Evolutionary conservation across 805 yeast species (phyloP), one percentile per base, ranked within the genome.

Genomic region (Candida ficus): DNA sequence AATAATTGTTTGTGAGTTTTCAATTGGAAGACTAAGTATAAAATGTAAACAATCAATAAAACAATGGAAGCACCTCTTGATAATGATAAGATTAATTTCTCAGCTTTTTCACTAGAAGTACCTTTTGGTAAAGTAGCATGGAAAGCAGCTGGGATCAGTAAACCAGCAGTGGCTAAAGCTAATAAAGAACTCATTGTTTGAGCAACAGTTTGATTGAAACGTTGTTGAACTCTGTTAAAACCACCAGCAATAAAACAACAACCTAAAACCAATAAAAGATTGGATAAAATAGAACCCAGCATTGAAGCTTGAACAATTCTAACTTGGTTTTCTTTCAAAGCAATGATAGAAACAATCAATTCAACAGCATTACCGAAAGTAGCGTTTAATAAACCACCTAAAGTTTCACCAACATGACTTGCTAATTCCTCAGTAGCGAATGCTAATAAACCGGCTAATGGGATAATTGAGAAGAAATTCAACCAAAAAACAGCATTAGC

Each of bases 361-460:
- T 93, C 99, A 18, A 93, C 96, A 3, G 98, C 98, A 61, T 93
- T 93, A 44, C 99, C 99, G 60, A 93, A 87, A 9, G 98, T 90
- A 3, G 99, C 99, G 64, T 93, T 93, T 55, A 93, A 71, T 48
- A 93, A 71, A 1, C 98, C 98, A 12, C 99, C 98, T 19, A 91
- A 50, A 9, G 97, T 90, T 56, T 88, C 85, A 45, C 98, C 97
- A 26, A 88, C 88, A 48, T 83, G 80, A 43, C 78, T 85, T 32
- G 96, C 78, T 42, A 93, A 70, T 55, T 89, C 95, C 62, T 93
- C 99, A 5, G 99, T 93, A 30, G 96, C 95, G 64, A 72, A 88
- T 0, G 96, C 95, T 43, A 93, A 69, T 18, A 91, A 71, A 2
- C 95, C 83, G 7, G 99, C 98, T 54, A 93, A 69, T 13, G 98